Evolutionary conservation across 225 moss, liverwort and hornwort species (phyloP), one percentile per base, ranked within the genome.

Genomic region (Physcomitrium patens): DNA sequence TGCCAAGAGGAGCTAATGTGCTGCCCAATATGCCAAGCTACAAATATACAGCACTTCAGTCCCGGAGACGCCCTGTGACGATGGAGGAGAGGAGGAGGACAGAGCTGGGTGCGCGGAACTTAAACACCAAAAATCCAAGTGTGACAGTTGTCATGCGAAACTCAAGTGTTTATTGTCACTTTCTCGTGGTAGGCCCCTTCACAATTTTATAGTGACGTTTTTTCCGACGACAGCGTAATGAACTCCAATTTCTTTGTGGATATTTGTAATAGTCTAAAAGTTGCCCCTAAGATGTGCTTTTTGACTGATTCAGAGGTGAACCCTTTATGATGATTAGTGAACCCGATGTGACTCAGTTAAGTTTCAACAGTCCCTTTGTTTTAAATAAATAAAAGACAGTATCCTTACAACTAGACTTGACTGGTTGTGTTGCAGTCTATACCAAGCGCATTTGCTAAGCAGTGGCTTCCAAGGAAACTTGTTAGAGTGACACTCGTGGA

Each of bases 81-180:
- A 79, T 79, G 76, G 82, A 86, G 74, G 85, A 86, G 58, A 82
- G 82, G 75, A 79, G 86, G 80, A 82, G 74, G 62, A 79, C 86
- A 12, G 86, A 86, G 70, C 63, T 80, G 74, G 82, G 79, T 74
- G 86, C 86, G 14, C 73, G 86, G 28, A 82, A 82, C 41, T 56
- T 86, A 16, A 82, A 83, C 49, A 86, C 82, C 31, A 77, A 68
- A 47, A 83, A 86, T 66, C 82, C 86, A 37, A 83, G 86, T 75
- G 79, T 82, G 49, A 75, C 80, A 46, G 82, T 86, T 60, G 82
- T 82, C 70, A 82, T 86, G 86, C 79, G 86, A 67, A 86, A 86
- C 73, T 86, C 86, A 52, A 79, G 82, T 60, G 86, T 86, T 57
- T 82, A 86, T 47, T 82, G 86, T 68, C 86, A 86, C 68, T 86